phyloP scores from a whole-genome alignment of 371 early-diverging fungal species.

The Mortierella sp. region DNA sequence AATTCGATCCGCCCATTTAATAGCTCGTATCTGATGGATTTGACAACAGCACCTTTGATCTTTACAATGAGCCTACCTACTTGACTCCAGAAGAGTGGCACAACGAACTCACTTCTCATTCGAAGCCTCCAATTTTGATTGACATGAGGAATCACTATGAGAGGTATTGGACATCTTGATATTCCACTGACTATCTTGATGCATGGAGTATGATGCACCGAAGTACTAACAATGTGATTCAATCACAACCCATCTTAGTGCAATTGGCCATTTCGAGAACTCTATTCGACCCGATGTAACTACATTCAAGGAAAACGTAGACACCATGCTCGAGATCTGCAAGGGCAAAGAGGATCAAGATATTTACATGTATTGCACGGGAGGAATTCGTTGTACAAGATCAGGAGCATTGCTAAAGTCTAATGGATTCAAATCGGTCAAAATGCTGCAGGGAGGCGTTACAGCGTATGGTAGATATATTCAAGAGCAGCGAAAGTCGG shows the following conservation, averaged over 20 bases:
- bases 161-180: conserved; percentile 57
- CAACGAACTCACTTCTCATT: conserved; percentile 59
- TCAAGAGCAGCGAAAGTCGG: conserved; percentile 31
- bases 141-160: conserved; percentile 89
- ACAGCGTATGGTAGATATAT: conserved; percentile 80
- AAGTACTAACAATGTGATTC: not conserved
- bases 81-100: conserved; percentile 78
- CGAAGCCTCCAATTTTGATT: conserved; percentile 61
- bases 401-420: conserved; percentile 79
- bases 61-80: conserved; percentile 73
- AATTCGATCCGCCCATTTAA: conserved; percentile 12
- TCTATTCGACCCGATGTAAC: conserved; percentile 79
- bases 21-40: conserved; percentile 70
- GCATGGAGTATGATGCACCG: not conserved
- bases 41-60: conserved; percentile 64
- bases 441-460: conserved; percentile 82
- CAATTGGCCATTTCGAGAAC: conserved; percentile 76
- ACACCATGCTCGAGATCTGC: conserved; percentile 61
- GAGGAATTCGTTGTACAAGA: conserved; percentile 84
- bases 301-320: conserved; percentile 78
- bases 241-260: conserved; percentile 45
- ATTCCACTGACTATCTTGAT: not conserved
- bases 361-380: conserved; percentile 88
- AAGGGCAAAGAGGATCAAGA: conserved; percentile 66
- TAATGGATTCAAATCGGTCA: conserved; percentile 77